These are phyloP conservation scores for Spathaspora gorwiae DNA, from an alignment of 805 yeast genomes.

Conservation along the genomic window DNA sequence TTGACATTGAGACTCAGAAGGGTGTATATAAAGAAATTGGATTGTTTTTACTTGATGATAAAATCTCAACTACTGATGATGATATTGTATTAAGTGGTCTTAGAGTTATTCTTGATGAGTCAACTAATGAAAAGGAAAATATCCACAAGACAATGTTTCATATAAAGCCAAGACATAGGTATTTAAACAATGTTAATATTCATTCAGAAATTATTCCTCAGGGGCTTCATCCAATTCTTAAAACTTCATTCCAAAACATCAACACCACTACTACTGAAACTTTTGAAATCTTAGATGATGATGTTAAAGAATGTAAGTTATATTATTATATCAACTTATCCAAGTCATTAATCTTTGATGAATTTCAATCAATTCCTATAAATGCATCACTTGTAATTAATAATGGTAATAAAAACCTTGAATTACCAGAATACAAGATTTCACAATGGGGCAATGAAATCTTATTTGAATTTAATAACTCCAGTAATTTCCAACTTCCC, in stretches of 20 bases:
- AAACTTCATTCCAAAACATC: conserved; percentile 9
- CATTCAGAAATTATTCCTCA: conserved; percentile 12
- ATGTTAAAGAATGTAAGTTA: conserved; percentile 27
- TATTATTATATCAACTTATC: conserved; percentile 29
- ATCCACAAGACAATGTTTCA: conserved; percentile 38
- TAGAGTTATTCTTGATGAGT: conserved; percentile 22
- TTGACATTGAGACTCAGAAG: neutral
- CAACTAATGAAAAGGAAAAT: conserved; percentile 10
- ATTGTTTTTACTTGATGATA: conserved; percentile 26
- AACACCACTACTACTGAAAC: neutral
- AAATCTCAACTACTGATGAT: conserved; percentile 20
- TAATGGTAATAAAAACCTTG: conserved; percentile 33
- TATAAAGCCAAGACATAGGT: conserved; percentile 36
- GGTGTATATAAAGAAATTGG: conserved; percentile 31
- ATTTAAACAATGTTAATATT: neutral
- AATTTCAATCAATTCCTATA: conserved; percentile 28
- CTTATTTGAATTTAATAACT: conserved; percentile 21
- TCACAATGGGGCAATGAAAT: conserved; percentile 38
- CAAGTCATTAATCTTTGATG: conserved; percentile 33
- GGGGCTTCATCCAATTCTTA: conserved; percentile 37
- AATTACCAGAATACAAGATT: conserved; percentile 36
- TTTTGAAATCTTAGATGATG: conserved; percentile 12
- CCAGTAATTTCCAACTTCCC: neutral
- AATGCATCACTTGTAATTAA: conserved; percentile 18
- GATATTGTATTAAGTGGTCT: conserved; percentile 36